A percentile compares a stretch with the other conserved stretches of the same genome.
Conservation (phyloP, 352 stramenopile species). For the Pythium utonaiense region DNA sequence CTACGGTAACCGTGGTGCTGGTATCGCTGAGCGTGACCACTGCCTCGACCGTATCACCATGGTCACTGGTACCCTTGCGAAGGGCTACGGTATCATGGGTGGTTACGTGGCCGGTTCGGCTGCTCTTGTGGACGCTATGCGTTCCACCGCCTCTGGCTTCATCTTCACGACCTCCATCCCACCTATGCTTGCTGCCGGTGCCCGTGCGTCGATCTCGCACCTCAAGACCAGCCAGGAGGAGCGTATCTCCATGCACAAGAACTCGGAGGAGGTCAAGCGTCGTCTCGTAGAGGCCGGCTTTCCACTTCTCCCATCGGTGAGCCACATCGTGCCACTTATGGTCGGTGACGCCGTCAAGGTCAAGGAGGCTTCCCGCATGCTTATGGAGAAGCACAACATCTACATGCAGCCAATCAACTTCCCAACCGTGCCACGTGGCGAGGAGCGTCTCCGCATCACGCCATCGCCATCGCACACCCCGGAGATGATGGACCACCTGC, state of each 20-base stretch:
- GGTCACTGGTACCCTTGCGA: constrained; percentile 88
- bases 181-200: constrained; percentile 80
- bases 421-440: constrained; percentile 82
- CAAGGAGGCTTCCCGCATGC: constrained; percentile 85
- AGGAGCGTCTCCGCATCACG: constrained; percentile 88
- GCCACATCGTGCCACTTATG: constrained; percentile 89
- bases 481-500: constrained; percentile 85
- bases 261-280: constrained; percentile 81
- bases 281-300: constrained; percentile 81
- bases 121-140: constrained; percentile 84
- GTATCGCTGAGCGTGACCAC: constrained; percentile 85
- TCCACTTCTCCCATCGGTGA: constrained; percentile 81
- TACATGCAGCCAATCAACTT: constrained; percentile 94
- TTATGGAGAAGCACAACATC: constrained; percentile 90
- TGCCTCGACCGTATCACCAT: constrained; percentile 86
- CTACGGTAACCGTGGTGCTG: constrained; percentile 83
- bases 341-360: constrained; percentile 86
- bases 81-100: constrained; percentile 90
- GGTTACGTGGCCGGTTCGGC: constrained; percentile 88
- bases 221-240: constrained; percentile 84
- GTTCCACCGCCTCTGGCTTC: constrained; percentile 81
- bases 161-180: constrained; percentile 91
- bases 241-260: constrained; percentile 78
- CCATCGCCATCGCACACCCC: constrained; percentile 83
- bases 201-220: constrained; percentile 73